A percentile compares a stretch with the other conserved stretches of the same genome.
Evolutionary conservation across 148 eudicot species (phyloP).

Genomic region (Rhododendron kiyosumense): DNA sequence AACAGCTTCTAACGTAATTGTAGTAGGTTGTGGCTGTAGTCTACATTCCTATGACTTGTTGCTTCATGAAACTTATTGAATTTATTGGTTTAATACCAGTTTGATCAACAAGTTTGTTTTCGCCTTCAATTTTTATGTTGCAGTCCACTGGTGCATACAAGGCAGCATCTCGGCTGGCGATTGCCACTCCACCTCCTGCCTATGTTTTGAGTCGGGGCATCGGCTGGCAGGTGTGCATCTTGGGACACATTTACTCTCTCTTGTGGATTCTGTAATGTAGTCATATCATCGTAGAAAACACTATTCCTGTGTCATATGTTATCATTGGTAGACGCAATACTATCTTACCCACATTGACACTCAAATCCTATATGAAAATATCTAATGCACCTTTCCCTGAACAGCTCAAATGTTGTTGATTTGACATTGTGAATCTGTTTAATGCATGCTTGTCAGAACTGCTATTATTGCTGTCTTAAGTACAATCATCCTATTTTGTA

Average conservation of each 20-base stretch:
- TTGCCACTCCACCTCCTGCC: conserved; percentile 99
- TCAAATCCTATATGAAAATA: not conserved
- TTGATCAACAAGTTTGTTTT: not conserved
- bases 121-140: conserved; percentile 3
- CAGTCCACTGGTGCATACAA: conserved; percentile 98
- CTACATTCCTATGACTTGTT: not conserved
- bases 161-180: conserved; percentile 98
- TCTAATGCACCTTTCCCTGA: not conserved
- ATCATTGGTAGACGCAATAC: not conserved
- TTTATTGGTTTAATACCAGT: not conserved
- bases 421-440: not conserved
- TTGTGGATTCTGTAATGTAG: not conserved
- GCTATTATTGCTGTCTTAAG: not conserved
- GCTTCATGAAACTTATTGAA: not conserved
- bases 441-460: not conserved
- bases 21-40: too few relatives aligned
- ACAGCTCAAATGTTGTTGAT: not conserved
- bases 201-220: conserved; percentile 97
- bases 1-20: not conserved
- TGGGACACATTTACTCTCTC: not conserved
- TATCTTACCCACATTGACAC: not conserved
- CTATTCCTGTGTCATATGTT: not conserved
- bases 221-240: conserved; percentile 88
- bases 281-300: not conserved
- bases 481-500: not conserved